phyloP scores from a whole-genome alignment of 306 rosid genomes.

The Pachyrhizus erosus region DNA sequence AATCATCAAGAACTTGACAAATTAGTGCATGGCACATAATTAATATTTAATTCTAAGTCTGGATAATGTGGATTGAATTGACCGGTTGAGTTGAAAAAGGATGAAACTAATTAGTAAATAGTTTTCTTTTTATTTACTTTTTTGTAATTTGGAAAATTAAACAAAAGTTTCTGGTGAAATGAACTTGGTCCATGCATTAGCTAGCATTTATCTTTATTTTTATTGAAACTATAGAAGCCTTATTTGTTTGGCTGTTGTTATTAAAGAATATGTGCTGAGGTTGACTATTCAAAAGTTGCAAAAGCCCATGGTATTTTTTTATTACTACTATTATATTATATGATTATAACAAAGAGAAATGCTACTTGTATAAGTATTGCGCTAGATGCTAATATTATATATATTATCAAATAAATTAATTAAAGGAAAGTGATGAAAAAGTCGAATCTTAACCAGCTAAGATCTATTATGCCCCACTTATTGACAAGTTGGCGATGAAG shows the following conservation, averaged over 20 bases:
- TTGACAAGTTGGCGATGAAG: background rate
- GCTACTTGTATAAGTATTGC: conserved; percentile 19
- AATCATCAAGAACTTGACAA: conserved; percentile 27
- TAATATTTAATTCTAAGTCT: background rate
- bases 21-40: conserved; percentile 26
- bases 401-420: background rate
- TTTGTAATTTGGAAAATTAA: background rate
- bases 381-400: background rate
- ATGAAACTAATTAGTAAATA: background rate
- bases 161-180: conserved; percentile 18
- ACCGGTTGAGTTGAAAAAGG: conserved; percentile 20
- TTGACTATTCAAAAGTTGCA: conserved; percentile 42
- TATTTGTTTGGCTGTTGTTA: conserved; percentile 16
- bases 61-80: conserved; percentile 32
- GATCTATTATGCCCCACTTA: background rate
- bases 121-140: background rate
- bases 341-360: conserved; percentile 35
- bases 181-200: conserved; percentile 14
- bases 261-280: background rate
- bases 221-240: background rate
- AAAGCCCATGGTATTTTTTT: background rate
- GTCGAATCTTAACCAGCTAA: background rate
- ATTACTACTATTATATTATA: conserved; percentile 4
- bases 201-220: background rate
- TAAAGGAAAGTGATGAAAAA: conserved; percentile 10